A percentile compares a stretch with the other conserved stretches of the same genome.
phyloP scores from a whole-genome alignment of 2,329 filamentous ascomycete genomes.

The Harringtonia aguacate region DNA sequence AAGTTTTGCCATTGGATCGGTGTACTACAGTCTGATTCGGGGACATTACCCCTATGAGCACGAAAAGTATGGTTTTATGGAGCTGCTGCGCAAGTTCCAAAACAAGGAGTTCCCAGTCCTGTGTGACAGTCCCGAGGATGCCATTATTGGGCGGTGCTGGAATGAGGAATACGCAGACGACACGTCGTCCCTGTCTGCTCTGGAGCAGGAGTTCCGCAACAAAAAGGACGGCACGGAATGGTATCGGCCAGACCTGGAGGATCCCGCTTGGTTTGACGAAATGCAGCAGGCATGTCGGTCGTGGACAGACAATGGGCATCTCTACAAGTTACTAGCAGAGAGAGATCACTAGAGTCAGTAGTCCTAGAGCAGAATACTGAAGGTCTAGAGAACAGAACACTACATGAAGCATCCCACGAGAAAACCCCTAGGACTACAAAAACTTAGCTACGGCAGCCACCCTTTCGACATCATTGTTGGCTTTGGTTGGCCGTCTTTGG shows the following conservation, averaged over 20 bases:
- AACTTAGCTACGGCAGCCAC: too few relatives aligned
- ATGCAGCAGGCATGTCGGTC: neutral
- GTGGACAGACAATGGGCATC: neutral
- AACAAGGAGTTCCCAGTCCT: neutral
- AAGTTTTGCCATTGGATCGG: neutral
- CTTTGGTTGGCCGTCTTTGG: too few relatives aligned
- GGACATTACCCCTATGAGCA: neutral
- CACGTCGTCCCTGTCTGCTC: neutral
- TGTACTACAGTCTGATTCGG: neutral
- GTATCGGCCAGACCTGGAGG: neutral
- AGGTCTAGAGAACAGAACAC: too few relatives aligned
- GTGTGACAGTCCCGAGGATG: neutral
- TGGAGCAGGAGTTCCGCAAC: conserved; percentile 1
- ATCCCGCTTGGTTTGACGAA: neutral
- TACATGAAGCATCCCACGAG: too few relatives aligned
- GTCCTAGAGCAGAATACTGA: too few relatives aligned
- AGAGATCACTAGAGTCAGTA: too few relatives aligned
- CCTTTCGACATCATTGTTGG: too few relatives aligned
- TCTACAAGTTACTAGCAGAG: neutral
- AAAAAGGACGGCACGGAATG: neutral
- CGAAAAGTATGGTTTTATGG: neutral
- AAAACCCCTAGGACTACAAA: too few relatives aligned
- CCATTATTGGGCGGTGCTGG: neutral
- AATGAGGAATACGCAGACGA: neutral
- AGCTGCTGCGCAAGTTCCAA: neutral